A percentile compares a stretch with the other conserved stretches of the same genome.
Evolutionary conservation across 2,329 filamentous ascomycete genomes (phyloP).

Genomic region (Niveomyces coronatus): DNA sequence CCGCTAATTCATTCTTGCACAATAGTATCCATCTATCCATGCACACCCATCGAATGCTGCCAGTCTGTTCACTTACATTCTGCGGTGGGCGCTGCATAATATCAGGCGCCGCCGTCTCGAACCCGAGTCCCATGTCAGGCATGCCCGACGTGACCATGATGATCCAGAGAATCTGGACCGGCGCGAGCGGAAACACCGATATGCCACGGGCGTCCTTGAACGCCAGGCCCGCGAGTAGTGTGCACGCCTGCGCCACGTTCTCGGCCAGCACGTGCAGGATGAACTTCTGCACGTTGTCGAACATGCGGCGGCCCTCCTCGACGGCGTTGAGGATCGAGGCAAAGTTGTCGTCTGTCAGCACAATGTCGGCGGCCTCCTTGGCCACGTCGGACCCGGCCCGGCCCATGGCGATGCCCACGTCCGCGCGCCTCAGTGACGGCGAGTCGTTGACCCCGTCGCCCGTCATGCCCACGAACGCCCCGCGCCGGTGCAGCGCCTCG

Average conservation of each 20-base stretch:
- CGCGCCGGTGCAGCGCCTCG: constrained; percentile 53
- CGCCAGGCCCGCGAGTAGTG: constrained; percentile 55
- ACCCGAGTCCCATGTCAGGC: constrained; percentile 65
- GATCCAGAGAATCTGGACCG: constrained; percentile 69
- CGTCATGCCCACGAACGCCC: constrained; percentile 54
- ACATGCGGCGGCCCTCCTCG: constrained; percentile 61
- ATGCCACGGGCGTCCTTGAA: constrained; percentile 55
- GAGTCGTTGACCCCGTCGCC: constrained; percentile 61
- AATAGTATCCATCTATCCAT: too few relatives aligned
- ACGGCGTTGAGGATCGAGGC: constrained; percentile 60
- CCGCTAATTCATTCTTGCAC: too few relatives aligned
- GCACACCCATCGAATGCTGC: background rate
- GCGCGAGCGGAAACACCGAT: constrained; percentile 61
- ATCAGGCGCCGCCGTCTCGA: constrained; percentile 58
- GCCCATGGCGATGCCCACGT: constrained; percentile 62
- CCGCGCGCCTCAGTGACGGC: constrained; percentile 52
- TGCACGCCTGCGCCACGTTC: constrained; percentile 60
- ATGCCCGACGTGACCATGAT: constrained; percentile 69
- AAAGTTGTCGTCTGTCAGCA: constrained; percentile 64
- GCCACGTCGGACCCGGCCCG: constrained; percentile 59
- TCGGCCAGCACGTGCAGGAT: constrained; percentile 56
- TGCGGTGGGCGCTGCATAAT: constrained; percentile 62
- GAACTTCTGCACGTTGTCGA: constrained; percentile 67
- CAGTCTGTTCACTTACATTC: constrained; percentile 30
- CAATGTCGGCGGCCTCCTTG: constrained; percentile 57